A percentile compares a stretch with the other conserved stretches of the same genome.
These are phyloP conservation scores for Epithemia pelagica DNA, from an alignment of 108 stramenopile species.

Conservation along the genomic window DNA sequence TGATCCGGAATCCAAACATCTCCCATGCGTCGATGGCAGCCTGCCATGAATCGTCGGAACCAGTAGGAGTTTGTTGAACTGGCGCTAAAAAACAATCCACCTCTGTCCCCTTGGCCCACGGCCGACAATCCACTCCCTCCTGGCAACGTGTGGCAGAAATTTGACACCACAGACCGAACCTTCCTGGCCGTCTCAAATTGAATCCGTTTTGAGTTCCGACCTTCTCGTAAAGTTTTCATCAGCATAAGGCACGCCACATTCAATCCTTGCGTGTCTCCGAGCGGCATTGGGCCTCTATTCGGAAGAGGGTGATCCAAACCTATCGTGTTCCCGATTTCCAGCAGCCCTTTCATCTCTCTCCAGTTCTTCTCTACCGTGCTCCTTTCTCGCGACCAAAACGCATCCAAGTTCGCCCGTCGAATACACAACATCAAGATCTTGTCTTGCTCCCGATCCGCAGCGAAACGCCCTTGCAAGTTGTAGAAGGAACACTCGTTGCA, in stretches of 20 bases:
- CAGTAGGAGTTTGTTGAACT: neutral
- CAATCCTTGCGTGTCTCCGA: neutral
- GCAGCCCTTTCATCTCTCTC: neutral
- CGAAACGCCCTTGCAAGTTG: conserved; percentile 19
- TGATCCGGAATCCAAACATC: conserved; percentile 9
- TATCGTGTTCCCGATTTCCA: neutral
- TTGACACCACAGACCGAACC: conserved; percentile 2
- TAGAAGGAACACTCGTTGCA: conserved; percentile 41
- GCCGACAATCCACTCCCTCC: conserved; percentile 3
- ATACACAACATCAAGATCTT: conserved; percentile 11
- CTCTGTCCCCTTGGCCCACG: neutral
- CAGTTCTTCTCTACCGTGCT: conserved; percentile 24
- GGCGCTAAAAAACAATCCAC: neutral
- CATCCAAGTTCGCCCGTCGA: conserved; percentile 44
- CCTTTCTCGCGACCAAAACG: conserved; percentile 34
- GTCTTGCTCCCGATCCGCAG: neutral
- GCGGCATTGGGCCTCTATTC: neutral
- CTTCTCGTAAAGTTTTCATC: conserved; percentile 1
- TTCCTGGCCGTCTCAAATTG: conserved; percentile 27
- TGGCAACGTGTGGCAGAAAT: conserved; percentile 8
- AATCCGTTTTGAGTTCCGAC: conserved; percentile 5
- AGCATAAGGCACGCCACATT: neutral
- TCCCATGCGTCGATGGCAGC: conserved; percentile 11
- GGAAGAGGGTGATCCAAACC: neutral
- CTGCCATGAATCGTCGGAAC: conserved; percentile 13